Base-by-base conservation (phyloP, 768 basidiomycete species). In the Lentinula aciculospora region DNA sequence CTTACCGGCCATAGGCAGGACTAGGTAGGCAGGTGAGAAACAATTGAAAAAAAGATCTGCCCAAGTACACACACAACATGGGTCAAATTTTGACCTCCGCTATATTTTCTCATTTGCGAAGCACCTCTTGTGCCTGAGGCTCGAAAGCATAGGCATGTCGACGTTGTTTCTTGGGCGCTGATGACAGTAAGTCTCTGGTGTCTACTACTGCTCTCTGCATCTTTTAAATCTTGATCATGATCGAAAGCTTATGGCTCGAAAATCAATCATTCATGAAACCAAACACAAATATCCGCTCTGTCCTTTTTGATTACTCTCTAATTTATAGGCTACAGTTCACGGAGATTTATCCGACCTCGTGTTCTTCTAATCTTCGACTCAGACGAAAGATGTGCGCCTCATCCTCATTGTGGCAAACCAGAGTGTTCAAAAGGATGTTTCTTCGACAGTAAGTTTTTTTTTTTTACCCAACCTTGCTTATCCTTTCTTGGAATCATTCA, bases 311-410 rank as follows among this genome's bases (percentile, higher is more conserved):
- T 39, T 39, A 53, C 51, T 39, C 34, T 37, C 36, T 39, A 12
- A 25, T 53, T 17, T 39, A 23, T 53, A 36, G 51, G 51, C 27
- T 21, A n/a, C 32, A 13, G 17, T 13, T 10, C n/a, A 53, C 51
- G 51, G 36, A 32, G 36, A 53, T 65, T 65, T 64, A 66, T 63
- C 62, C 34, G 42, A 66, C 75, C 75, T 72, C 74, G 70, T 78
- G 75, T 29, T 21, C 9, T 45, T 46, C 19, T 8, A 21, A 32
- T 31, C 13, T 28, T n/a, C 13, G 13, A 34, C 23, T 28, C 6
- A 34, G 49, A 53, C 19, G 67, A 60, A 49, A 48, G n/a, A 57
- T 37, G 32, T 31, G 46, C 48, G 8, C 44, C 29, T 32, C 0
- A 10, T 57, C 62, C 65, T 65, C 61, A 37, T 45, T 42, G 34